A percentile compares a stretch with the other conserved stretches of the same genome.
These are phyloP conservation scores for Fennellomyces sp. DNA, from an alignment of 371 early-diverging fungal species.

Conservation along the genomic window DNA sequence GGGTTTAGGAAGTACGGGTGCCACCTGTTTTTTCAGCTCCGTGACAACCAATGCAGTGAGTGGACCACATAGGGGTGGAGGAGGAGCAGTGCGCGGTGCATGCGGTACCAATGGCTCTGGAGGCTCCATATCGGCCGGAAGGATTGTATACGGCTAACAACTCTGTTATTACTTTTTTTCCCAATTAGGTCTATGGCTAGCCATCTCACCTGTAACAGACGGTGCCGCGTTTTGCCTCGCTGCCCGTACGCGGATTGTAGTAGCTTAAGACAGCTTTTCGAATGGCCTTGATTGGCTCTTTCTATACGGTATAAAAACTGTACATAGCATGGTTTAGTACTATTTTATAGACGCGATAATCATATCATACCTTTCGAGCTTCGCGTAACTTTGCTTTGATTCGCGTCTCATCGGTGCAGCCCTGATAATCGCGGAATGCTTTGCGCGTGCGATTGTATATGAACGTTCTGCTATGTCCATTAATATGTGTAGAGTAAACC, in stretches of 20 bases:
- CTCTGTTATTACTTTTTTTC: background rate
- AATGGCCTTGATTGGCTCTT: conserved; percentile 35
- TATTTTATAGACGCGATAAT: background rate
- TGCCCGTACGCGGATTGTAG: conserved; percentile 44
- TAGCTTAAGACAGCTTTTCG: conserved; percentile 30
- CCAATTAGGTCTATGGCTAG: background rate
- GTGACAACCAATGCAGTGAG: conserved; percentile 20
- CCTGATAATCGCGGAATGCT: conserved; percentile 32
- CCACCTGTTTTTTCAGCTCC: conserved; percentile 22
- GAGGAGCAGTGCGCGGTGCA: conserved; percentile 47
- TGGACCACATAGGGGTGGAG: conserved; percentile 35
- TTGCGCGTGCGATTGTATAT: conserved; percentile 29
- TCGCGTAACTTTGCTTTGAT: conserved; percentile 39
- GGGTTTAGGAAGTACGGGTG: conserved; percentile 38
- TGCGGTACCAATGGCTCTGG: conserved; percentile 41
- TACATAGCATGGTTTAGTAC: background rate
- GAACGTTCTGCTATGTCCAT: conserved; percentile 23
- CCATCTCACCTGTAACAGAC: conserved; percentile 30
- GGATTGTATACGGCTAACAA: conserved; percentile 30
- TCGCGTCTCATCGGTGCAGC: conserved; percentile 27
- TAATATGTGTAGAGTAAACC: background rate
- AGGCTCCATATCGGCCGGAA: conserved; percentile 12
- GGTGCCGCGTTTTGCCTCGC: conserved; percentile 38
- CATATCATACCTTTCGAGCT: conserved; percentile 32
- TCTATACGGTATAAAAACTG: conserved; percentile 38